Evolutionary conservation across 1,284 basidiomycete species (phyloP).

Genomic region (Wallemia ichthyophaga): DNA sequence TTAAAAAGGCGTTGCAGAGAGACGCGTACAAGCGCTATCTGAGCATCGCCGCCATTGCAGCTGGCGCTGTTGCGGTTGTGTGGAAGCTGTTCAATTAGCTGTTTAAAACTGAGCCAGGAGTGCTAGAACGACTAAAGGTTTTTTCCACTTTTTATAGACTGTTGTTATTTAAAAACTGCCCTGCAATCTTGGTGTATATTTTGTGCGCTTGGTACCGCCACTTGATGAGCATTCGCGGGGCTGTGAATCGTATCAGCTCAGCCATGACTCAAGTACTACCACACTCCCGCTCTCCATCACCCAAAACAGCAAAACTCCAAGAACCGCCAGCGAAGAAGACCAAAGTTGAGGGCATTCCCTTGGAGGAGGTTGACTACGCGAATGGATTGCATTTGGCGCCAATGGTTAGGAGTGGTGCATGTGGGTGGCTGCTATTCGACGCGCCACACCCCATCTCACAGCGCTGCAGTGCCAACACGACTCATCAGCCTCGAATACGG

Average conservation of each 20-base stretch:
- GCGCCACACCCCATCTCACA: not conserved
- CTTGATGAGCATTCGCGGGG: not conserved
- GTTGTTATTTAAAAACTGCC: too few species aligned
- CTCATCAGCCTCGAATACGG: conserved; percentile 73
- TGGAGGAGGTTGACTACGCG: conserved; percentile 5
- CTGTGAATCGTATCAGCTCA: not conserved
- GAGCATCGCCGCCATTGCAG: not conserved
- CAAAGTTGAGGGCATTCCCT: not conserved
- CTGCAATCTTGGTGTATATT: too few species aligned
- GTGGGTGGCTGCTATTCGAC: too few species aligned
- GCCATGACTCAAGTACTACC: not conserved
- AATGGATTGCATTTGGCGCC: conserved; percentile 31
- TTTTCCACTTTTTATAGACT: too few species aligned
- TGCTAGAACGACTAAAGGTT: too few species aligned
- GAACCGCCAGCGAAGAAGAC: not conserved
- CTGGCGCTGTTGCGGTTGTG: not conserved
- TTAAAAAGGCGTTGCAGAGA: not conserved
- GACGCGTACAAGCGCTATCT: not conserved
- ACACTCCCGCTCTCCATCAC: not conserved
- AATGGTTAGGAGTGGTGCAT: conserved; percentile 72
- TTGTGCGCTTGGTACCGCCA: too few species aligned
- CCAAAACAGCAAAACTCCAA: not conserved
- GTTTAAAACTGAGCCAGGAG: too few species aligned
- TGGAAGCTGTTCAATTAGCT: not conserved
- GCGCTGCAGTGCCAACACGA: conserved; percentile 38